Evolutionary conservation across 2,329 filamentous ascomycete genomes (phyloP), one percentile per base, ranked within the genome.

Genomic region (Aureobasidium sp.): DNA sequence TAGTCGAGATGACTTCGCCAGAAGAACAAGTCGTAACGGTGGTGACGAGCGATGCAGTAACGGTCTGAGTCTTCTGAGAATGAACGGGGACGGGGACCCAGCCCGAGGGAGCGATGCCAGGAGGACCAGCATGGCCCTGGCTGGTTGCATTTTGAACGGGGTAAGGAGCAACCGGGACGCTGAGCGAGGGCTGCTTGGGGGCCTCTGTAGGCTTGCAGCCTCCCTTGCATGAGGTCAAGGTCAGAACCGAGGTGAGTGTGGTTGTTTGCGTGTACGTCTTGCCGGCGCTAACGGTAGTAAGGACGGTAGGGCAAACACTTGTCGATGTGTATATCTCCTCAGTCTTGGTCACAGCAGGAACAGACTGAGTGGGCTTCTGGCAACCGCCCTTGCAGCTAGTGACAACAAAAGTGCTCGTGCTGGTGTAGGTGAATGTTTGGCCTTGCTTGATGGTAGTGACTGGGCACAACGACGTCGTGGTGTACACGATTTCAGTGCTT

Each of bases 391-490:
- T 43, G 53, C 53, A 46, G 15, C 42, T 49, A 5, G 57, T 60
- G 6, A 50, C 21, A 19, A 47, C 37, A n/a, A 60, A 21, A 23
- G 62, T 64, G 42, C 40, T 57, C 1, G 54, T 55, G 2, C 25
- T 35, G n/a, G 38, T 45, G 25, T 42, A 43, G 3, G 68, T 68
- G 46, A 66, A 54, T 60, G 64, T 64, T 58, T 60, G 62, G 45
- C 63, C 50, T 27, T 64, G 60, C 61, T 68, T 49, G 33, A 61
- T 61, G 35, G 68, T 69, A 33, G 65, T 60, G 38, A 61, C 58
- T 2, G 67, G 66, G 63, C 67, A 67, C 65, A 63, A 63, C 21
- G 65, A 67, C 47, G 62, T 65, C 57, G 61, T 65, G n/a, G 59
- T 62, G 42, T 61, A 62, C 37, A 67, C 65, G 51, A 65, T 64